Base-by-base conservation (phyloP, 1,284 basidiomycete species). In the Malassezia equina region DNA sequence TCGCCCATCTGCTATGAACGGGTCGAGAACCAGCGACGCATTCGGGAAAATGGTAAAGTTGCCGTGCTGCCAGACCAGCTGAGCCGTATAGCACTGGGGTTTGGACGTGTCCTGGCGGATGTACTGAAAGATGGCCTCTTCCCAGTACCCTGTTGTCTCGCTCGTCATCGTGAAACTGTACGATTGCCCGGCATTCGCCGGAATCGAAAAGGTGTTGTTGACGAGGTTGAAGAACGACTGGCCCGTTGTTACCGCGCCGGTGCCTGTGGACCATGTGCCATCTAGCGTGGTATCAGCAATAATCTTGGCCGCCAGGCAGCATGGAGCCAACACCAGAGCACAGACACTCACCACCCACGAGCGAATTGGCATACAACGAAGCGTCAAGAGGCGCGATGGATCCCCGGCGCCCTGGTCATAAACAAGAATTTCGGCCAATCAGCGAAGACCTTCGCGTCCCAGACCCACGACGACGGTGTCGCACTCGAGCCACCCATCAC, bases 31-130 rank as follows among this genome's bases (percentile, higher is more conserved):
- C 13, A 69, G 44, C 15, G 62, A 44, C n/a, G 39, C 63, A 47
- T 73, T 69, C 24, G 44, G 2, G 57, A 65, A 60, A 12, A 71
- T 55, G 3, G 58, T 54, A 55, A 67, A 73, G 51, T 58, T 64
- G 36, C 73, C 73, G 51, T 75, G 73, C 54, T 75, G 73, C 69
- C 69, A 75, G 42, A 73, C 58, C 21, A 75, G 61, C 39, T 68
- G 61, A 7, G 60, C 60, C 29, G 58, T 60, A 23, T 66, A 65
- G 56, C 73, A 75, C 17, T 63, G 57, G 3, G 69, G 72, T 28
- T 65, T 36, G 7, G 60, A 45, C 54, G 47, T 8, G 23, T 33
- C 28, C 32, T 24, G 13, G 0, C 64, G 59, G 8, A 52, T 56
- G 23, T 68, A 69, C 47, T 66, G 54, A 49, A 68, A 69, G 21